Evolutionary conservation across 1,284 basidiomycete genomes (phyloP).

Genomic region (Tremellales sp.): DNA sequence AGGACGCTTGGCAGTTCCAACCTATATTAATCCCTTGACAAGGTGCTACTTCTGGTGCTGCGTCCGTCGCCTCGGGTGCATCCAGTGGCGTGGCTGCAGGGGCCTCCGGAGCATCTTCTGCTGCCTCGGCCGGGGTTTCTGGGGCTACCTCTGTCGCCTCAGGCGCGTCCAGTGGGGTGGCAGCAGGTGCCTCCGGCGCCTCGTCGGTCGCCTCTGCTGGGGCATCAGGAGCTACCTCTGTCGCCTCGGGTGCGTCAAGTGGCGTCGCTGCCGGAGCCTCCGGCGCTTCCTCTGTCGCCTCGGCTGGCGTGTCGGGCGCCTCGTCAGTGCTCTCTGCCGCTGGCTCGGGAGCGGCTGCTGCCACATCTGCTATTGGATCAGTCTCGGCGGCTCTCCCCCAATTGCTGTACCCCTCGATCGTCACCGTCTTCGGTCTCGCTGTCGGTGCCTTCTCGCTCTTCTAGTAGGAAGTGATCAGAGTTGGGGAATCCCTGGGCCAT

Average conservation of each 20-base stretch:
- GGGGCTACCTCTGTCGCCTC: conserved; percentile 4
- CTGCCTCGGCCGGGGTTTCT: conserved; percentile 4
- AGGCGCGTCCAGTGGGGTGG: neutral
- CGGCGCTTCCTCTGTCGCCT: conserved; percentile 3
- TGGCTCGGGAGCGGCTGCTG: conserved; percentile 2
- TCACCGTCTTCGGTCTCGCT: too few species aligned
- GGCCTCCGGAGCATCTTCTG: neutral
- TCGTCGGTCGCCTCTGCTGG: conserved; percentile 4
- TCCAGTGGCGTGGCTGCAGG: too few species aligned
- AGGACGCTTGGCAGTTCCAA: neutral
- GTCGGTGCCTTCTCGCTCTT: too few species aligned
- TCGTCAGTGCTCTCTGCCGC: conserved; percentile 8
- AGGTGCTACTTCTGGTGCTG: neutral
- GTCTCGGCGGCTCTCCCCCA: too few species aligned
- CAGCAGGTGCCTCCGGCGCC: too few species aligned
- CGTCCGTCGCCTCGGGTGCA: conserved; percentile 1
- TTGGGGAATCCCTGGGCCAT: too few species aligned
- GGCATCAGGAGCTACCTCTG: conserved; percentile 7
- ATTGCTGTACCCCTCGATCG: too few species aligned
- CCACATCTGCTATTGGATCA: conserved; percentile 6
- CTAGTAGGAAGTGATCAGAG: too few species aligned
- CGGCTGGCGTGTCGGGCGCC: conserved; percentile 5
- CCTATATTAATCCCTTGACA: neutral
- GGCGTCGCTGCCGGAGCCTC: conserved; percentile 8
- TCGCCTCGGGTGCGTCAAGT: conserved; percentile 2